Evolutionary conservation across 192 early-diverging fungal genomes (phyloP).

Genomic region (Coemansia nantahalensis): DNA sequence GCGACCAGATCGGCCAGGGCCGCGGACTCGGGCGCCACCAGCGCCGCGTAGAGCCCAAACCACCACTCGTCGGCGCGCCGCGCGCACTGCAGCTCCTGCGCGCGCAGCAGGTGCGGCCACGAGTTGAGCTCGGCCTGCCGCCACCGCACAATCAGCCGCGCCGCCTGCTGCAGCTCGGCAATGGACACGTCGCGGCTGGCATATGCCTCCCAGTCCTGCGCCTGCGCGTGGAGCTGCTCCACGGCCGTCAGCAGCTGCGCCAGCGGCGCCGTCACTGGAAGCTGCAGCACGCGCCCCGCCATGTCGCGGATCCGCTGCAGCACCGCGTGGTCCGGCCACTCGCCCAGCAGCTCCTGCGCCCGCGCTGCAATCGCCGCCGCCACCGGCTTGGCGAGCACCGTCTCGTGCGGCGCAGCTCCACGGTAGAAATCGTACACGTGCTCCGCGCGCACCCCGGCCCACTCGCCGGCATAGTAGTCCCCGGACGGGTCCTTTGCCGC

Average conservation of each 20-base stretch:
- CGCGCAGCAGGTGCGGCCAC: constrained; percentile 84
- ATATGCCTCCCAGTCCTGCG: constrained; percentile 93
- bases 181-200: constrained; percentile 80
- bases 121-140: constrained; percentile 84
- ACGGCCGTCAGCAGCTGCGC: constrained; percentile 88
- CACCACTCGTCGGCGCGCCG: constrained; percentile 74
- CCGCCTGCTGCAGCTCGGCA: constrained; percentile 59
- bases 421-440: constrained; percentile 88
- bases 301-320: constrained; percentile 73
- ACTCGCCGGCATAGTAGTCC: not conserved
- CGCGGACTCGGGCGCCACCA: constrained; percentile 8
- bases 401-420: constrained; percentile 74
- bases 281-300: constrained; percentile 56
- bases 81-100: constrained; percentile 72
- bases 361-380: constrained; percentile 60
- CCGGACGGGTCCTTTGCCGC: not conserved
- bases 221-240: constrained; percentile 83
- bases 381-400: constrained; percentile 61
- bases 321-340: constrained; percentile 92
- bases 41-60: constrained; percentile 73
- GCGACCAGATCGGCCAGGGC: constrained; percentile 45
- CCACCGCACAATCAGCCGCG: constrained; percentile 80
- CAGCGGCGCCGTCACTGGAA: constrained; percentile 75
- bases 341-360: constrained; percentile 59
- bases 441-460: constrained; percentile 20